Evolutionary conservation across 2,329 filamentous ascomycete species (phyloP).

Genomic region (Alternaria atra): DNA sequence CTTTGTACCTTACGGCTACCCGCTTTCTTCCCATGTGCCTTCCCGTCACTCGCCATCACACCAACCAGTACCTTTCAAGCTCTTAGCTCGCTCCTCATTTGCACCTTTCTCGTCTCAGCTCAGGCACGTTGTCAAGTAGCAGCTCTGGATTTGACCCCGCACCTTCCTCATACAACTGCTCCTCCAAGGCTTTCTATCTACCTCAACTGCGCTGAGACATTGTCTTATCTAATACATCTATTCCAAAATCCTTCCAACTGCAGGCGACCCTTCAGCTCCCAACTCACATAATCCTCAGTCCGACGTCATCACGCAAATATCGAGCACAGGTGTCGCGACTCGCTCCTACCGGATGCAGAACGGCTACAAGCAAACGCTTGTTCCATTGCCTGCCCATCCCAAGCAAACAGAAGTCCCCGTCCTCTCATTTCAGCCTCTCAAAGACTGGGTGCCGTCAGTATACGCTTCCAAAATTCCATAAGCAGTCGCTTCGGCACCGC

Average conservation of each 20-base stretch:
- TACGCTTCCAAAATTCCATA: background rate
- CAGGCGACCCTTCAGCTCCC: background rate
- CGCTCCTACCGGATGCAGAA: background rate
- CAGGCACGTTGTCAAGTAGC: background rate
- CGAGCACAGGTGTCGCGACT: background rate
- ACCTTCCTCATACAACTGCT: background rate
- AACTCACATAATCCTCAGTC: background rate
- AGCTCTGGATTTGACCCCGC: background rate
- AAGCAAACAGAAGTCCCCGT: slow-evolving; percentile 4
- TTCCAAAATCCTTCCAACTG: background rate
- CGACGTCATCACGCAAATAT: background rate
- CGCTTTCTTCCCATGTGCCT: background rate
- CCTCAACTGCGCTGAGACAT: background rate
- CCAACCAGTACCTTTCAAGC: background rate
- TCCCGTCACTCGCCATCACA: background rate
- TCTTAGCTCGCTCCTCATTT: background rate
- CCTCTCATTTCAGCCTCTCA: background rate
- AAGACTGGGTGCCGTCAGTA: background rate
- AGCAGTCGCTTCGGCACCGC: slow-evolving; percentile 8
- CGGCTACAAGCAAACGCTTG: background rate
- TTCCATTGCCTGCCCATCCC: slow-evolving; percentile 3
- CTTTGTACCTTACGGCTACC: background rate
- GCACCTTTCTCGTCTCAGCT: background rate
- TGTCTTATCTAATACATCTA: background rate
- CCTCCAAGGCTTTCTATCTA: background rate